Base-by-base conservation (phyloP, 805 yeast species). In the Lachancea fermentati region DNA sequence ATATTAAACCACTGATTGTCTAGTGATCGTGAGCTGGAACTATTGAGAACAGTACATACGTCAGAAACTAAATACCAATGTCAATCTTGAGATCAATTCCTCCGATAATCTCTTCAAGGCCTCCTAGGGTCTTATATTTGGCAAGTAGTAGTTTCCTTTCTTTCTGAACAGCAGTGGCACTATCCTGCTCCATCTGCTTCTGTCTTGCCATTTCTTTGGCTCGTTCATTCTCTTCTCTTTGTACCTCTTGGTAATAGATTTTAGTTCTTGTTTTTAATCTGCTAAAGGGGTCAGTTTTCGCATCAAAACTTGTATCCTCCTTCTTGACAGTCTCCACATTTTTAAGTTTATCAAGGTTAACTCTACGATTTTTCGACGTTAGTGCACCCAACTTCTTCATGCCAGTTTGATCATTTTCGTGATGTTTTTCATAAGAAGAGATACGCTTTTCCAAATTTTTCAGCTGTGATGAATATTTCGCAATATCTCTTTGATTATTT, bases 241-340 rank as follows among this genome's bases (percentile, higher is more conserved):
- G 77, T 34, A 71, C 65, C 42, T 61, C 74, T 34, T 71, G 68
- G 38, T 88, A 87, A 63, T 86, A 91, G 45, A 86, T 78, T 54
- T 85, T 77, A 1, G 97, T 85, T 46, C 79, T 83, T 1, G 97
- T 91, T 59, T 85, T 82, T 57, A 93, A 74, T 60, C 97, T 79
- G 50, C 84, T 78, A 63, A 93, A 93, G 16, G 98, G 97, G 66
- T 93, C 85, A 52, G 72, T 76, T 39, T 58, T 60, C 5, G 76
- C 69, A 42, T 65, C 64, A 39, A 52, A 57, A 48, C 62, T 55
- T 65, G 77, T 49, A 80, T 73, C 57, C 65, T 68, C 81, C 15
- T 74, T 72, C 35, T 83, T 78, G 51, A 70, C 69, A 36, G 78
- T 63, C 59, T 89, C 97, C 0, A 95, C 96, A 52, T 75, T 73